Evolutionary conservation across 1,284 basidiomycete species (phyloP).

Genomic region (Malassezia dermatis): DNA sequence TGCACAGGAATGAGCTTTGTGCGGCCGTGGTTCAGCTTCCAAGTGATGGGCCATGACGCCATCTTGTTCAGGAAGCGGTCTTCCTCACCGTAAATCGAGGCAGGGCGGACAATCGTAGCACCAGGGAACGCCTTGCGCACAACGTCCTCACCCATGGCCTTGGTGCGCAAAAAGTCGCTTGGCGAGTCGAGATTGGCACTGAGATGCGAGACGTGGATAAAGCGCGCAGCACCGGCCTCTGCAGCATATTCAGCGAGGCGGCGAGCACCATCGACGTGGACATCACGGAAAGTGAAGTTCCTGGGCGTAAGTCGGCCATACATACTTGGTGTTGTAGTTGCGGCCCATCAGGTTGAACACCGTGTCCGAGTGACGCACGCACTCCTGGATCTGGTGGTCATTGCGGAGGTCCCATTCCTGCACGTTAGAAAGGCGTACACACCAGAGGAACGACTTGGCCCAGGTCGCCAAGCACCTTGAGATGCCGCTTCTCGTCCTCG

Average conservation of each 20-base stretch:
- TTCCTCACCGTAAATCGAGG: conserved; percentile 79
- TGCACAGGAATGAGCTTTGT: conserved; percentile 84
- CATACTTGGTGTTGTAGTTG: conserved; percentile 79
- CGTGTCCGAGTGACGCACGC: conserved; percentile 85
- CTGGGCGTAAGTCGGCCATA: conserved; percentile 49
- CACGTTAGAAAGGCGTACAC: background rate
- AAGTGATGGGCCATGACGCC: conserved; percentile 65
- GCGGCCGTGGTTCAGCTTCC: conserved; percentile 78
- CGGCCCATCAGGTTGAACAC: conserved; percentile 89
- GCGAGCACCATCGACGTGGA: conserved; percentile 62
- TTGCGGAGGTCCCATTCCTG: conserved; percentile 81
- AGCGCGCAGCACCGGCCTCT: conserved; percentile 65
- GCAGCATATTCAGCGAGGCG: conserved; percentile 68
- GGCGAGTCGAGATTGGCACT: conserved; percentile 71
- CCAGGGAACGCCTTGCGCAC: conserved; percentile 74
- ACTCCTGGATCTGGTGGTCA: conserved; percentile 82
- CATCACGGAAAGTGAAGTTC: conserved; percentile 70
- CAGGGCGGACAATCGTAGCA: conserved; percentile 82
- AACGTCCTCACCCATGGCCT: conserved; percentile 77
- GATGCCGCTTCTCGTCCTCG: conserved; percentile 80
- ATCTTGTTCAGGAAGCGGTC: conserved; percentile 90
- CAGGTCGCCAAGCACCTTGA: conserved; percentile 88
- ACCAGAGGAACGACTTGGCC: conserved; percentile 85
- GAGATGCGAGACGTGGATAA: conserved; percentile 91
- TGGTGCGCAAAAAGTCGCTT: conserved; percentile 76